phyloP scores from a whole-genome alignment of 805 yeast species.

The Candida peoriensis region DNA sequence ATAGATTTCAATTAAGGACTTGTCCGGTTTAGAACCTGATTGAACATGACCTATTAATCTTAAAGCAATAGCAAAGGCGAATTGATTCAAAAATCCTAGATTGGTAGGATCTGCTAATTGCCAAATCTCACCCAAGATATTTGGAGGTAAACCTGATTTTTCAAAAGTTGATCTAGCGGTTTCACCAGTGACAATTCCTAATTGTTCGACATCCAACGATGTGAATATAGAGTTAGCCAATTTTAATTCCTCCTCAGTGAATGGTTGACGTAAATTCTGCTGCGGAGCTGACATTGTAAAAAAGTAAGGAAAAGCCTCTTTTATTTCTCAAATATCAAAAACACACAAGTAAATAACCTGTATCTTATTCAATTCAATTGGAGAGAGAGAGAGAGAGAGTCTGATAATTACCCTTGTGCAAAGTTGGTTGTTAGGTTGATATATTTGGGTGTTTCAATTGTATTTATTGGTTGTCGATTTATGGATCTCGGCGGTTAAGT shows the following conservation, averaged over 20 bases:
- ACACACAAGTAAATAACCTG: too few species aligned
- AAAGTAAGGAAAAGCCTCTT: neutral
- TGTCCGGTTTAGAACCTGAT: conserved; percentile 53
- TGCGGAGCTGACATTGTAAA: conserved; percentile 12
- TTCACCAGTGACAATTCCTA: conserved; percentile 86
- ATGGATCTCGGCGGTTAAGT: too few species aligned
- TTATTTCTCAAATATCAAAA: neutral
- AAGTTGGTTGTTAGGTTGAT: too few species aligned
- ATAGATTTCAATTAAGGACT: conserved; percentile 48
- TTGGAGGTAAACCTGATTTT: conserved; percentile 76
- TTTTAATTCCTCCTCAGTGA: conserved; percentile 69
- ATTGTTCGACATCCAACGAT: conserved; percentile 69
- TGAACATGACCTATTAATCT: conserved; percentile 88
- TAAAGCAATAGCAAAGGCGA: conserved; percentile 81
- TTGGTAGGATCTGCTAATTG: conserved; percentile 87
- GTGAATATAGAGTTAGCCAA: conserved; percentile 72
- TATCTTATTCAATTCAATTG: too few species aligned
- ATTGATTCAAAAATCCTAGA: conserved; percentile 75
- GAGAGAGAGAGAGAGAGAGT: too few species aligned
- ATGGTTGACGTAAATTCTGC: conserved; percentile 28
- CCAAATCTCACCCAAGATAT: conserved; percentile 87
- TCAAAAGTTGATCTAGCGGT: conserved; percentile 79
- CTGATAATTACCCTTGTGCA: too few species aligned
- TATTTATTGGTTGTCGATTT: too few species aligned
- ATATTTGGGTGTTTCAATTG: too few species aligned